These are phyloP conservation scores for Metarhizium sp. DNA, from an alignment of 2,329 filamentous ascomycete species.

Conservation along the genomic window DNA sequence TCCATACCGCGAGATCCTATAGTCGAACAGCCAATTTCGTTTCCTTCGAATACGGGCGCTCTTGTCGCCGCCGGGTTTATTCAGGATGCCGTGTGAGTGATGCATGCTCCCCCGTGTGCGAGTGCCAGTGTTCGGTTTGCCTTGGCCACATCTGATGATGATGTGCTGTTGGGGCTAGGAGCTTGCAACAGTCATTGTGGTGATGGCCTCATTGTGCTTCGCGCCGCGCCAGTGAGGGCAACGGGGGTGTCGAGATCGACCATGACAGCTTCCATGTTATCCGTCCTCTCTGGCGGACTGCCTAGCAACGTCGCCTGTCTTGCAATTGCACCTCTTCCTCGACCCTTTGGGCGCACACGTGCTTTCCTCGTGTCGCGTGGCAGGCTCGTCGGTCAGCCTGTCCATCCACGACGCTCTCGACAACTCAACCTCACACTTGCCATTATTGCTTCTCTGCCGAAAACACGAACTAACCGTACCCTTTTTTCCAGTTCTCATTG, in stretches of 20 bases:
- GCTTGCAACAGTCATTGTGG: background rate
- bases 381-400: background rate
- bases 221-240: background rate
- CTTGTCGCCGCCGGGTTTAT: conserved; percentile 14
- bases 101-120: background rate
- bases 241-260: background rate
- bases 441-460: background rate
- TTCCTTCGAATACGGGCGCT: conserved; percentile 11
- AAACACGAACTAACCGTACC: conserved; percentile 2
- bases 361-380: conserved; percentile 5
- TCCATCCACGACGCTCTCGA: conserved; percentile 1
- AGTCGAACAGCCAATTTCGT: conserved; percentile 1
- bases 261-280: background rate
- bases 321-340: conserved; percentile 12
- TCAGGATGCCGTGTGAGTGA: conserved; percentile 30
- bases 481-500: conserved; percentile 21
- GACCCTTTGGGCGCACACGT: conserved; percentile 3
- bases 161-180: background rate
- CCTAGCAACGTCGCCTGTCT: background rate
- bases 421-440: background rate
- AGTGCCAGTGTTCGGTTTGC: background rate
- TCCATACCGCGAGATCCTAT: conserved; percentile 10
- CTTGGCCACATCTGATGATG: background rate
- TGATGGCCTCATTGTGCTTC: background rate
- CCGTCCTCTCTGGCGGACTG: background rate